Conservation (phyloP, 805 yeast genomes). For the Starmerella davenportii region DNA sequence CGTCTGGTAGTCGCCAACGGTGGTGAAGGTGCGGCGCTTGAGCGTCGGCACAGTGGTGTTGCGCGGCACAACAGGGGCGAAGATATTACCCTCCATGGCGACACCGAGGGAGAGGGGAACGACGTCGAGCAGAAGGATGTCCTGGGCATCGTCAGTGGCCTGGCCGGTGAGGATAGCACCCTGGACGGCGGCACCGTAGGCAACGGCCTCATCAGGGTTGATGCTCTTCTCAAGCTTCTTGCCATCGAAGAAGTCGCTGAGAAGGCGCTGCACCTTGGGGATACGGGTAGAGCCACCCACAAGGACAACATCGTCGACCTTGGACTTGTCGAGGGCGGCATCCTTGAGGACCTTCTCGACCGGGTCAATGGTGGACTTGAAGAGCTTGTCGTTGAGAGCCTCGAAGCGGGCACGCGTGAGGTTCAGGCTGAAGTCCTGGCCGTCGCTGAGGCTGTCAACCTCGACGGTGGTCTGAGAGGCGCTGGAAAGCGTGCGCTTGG, state of each 20-base stretch:
- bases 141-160: constrained; percentile 81
- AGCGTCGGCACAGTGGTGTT: constrained; percentile 98
- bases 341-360: constrained; percentile 92
- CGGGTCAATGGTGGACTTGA: constrained; percentile 86
- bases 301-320: constrained; percentile 83
- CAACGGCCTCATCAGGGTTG: constrained; percentile 99
- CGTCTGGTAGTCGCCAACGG: constrained; percentile 97
- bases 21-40: constrained; percentile 97
- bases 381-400: constrained; percentile 80
- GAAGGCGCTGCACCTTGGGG: constrained; percentile 91
- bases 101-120: constrained; percentile 98
- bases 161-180: constrained; percentile 96
- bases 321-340: constrained; percentile 65
- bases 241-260: constrained; percentile 90
- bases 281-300: constrained; percentile 99
- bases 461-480: constrained; percentile 92
- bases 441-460: constrained; percentile 86
- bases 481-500: constrained; percentile 94
- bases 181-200: constrained; percentile 99
- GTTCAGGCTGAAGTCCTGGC: constrained; percentile 86
- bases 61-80: constrained; percentile 98
- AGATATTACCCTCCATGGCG: constrained; percentile 98
- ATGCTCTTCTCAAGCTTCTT: constrained; percentile 91
- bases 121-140: constrained; percentile 86
- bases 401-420: constrained; percentile 97